phyloP scores from a whole-genome alignment of 140 eudicot species.

The Bidens hawaiensis region DNA sequence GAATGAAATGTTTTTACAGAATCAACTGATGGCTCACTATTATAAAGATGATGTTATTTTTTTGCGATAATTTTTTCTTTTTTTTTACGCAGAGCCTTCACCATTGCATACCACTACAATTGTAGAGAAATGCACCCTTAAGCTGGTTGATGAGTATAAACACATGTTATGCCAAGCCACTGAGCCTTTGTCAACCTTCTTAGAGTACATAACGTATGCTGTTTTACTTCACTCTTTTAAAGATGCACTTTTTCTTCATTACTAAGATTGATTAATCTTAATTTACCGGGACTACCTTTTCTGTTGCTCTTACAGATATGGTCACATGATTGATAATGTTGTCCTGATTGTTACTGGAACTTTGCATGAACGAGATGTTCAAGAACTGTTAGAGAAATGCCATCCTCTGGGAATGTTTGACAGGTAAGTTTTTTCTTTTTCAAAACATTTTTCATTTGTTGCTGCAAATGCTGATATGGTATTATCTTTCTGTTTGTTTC shows the following conservation, averaged over 20 bases:
- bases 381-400: slow-evolving; percentile 88
- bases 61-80: background rate
- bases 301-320: slow-evolving; percentile 47
- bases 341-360: slow-evolving; percentile 95
- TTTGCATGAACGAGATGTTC: slow-evolving; percentile 96
- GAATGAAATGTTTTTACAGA: background rate
- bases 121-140: slow-evolving; percentile 97
- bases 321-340: slow-evolving; percentile 97
- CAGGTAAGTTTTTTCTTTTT: slow-evolving; percentile 37
- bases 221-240: background rate
- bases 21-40: background rate
- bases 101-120: slow-evolving; percentile 96
- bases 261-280: background rate
- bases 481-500: slow-evolving; percentile 3
- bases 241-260: background rate
- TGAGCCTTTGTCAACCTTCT: slow-evolving; percentile 87
- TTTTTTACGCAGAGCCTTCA: slow-evolving; percentile 67
- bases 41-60: background rate
- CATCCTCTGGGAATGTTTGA: slow-evolving; percentile 99
- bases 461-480: slow-evolving; percentile 8
- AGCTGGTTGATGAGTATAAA: slow-evolving; percentile 94
- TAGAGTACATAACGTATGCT: slow-evolving; percentile 78
- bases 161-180: slow-evolving; percentile 97
- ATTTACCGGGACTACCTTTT: background rate
- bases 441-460: background rate